Conservation (phyloP, 78 protist genomes). For the Bodo saltans region DNA sequence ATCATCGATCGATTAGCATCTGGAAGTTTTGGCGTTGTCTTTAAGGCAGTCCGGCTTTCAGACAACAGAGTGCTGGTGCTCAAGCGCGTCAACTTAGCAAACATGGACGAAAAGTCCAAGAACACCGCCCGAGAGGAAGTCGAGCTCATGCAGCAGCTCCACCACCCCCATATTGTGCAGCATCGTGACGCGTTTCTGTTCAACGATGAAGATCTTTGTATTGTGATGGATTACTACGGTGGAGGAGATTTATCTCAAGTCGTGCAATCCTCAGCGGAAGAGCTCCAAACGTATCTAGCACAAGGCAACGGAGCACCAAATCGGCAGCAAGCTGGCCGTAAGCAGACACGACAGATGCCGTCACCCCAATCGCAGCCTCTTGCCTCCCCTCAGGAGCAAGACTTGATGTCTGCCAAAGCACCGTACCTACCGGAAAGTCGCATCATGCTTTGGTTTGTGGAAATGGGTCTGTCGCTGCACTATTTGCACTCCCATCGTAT, state of each 20-base stretch:
- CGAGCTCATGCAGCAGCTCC: conserved; percentile 49
- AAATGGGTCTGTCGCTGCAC: conserved; percentile 1
- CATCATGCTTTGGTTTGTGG: not conserved
- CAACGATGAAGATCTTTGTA: conserved; percentile 47
- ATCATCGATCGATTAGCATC: too few relatives aligned
- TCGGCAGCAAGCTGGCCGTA: not conserved
- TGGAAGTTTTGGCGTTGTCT: too few relatives aligned
- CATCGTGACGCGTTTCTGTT: conserved; percentile 62
- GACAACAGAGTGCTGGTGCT: too few relatives aligned
- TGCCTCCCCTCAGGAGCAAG: not conserved
- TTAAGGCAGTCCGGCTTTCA: too few relatives aligned
- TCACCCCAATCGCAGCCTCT: not conserved
- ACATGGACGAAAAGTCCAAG: not conserved
- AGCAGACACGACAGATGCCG: not conserved
- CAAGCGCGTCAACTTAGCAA: not conserved
- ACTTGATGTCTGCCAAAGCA: not conserved
- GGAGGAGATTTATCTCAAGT: conserved; percentile 36
- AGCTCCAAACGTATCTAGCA: not conserved
- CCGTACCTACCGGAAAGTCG: not conserved
- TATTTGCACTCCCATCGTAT: conserved; percentile 21
- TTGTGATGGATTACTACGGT: conserved; percentile 84
- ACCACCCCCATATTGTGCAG: conserved; percentile 60
- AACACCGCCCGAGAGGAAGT: conserved; percentile 2
- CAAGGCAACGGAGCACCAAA: not conserved
- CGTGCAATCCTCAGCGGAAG: not conserved